A percentile compares a stretch with the other conserved stretches of the same genome.
Evolutionary conservation across 768 basidiomycete species (phyloP).

Genomic region (Phanerodontia chrysosporium): DNA sequence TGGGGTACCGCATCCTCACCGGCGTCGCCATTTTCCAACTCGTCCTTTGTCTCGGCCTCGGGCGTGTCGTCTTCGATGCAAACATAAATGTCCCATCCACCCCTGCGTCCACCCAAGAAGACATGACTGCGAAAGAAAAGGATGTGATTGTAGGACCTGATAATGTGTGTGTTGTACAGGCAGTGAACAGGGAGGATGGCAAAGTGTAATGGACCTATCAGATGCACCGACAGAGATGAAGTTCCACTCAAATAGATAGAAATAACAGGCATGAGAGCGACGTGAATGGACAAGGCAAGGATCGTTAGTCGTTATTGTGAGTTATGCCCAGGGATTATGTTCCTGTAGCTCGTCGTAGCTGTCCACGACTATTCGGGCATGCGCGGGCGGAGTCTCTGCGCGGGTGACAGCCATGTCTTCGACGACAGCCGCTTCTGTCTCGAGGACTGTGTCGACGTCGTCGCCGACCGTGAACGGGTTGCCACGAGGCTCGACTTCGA

Average conservation of each 20-base stretch:
- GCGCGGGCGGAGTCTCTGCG: constrained; percentile 42
- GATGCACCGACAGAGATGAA: not conserved
- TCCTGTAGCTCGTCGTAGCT: constrained; percentile 35
- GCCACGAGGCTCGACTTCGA: constrained; percentile 33
- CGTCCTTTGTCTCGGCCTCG: constrained; percentile 7
- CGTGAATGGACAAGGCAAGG: not conserved
- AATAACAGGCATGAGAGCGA: not conserved
- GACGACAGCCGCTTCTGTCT: constrained; percentile 23
- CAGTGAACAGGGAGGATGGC: no score
- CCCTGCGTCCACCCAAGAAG: not conserved
- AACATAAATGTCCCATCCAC: not conserved
- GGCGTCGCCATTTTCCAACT: constrained; percentile 14
- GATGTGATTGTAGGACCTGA: not conserved
- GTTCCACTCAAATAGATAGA: not conserved
- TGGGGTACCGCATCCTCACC: constrained; percentile 13
- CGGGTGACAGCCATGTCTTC: constrained; percentile 20
- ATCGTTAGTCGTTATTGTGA: not conserved
- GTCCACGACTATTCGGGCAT: constrained; percentile 32
- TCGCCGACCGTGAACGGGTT: constrained; percentile 37
- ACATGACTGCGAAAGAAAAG: not conserved
- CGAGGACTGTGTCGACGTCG: constrained; percentile 32
- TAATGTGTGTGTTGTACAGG: not conserved
- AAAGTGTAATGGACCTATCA: not conserved
- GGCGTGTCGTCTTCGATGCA: constrained; percentile 4
- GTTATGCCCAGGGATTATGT: constrained; percentile 57